Conservation (phyloP, 352 stramenopile species). For the Pythium dissimile region DNA sequence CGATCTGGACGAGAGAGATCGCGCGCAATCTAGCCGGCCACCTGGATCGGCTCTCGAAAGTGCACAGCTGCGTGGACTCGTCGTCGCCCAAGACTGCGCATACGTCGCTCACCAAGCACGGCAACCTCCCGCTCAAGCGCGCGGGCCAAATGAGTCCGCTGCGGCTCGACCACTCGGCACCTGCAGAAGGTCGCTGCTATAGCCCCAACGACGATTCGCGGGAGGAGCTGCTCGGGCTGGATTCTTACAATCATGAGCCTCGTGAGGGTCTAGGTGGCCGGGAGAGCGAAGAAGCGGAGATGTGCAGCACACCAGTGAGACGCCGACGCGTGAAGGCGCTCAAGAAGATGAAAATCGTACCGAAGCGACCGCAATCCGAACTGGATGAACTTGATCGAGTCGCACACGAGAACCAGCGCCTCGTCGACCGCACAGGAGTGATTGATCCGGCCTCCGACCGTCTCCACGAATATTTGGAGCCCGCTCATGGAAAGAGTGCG, state of each 20-base stretch:
- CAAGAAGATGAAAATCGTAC: constrained; percentile 15
- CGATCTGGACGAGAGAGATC: constrained; percentile 73
- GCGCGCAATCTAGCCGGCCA: constrained; percentile 66
- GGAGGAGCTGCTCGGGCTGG: not conserved
- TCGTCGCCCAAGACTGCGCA: constrained; percentile 52
- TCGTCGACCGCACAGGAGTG: not conserved
- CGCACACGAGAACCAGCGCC: constrained; percentile 26
- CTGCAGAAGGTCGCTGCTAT: not conserved
- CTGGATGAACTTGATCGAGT: constrained; percentile 16
- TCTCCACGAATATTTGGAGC: not conserved
- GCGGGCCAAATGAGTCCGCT: constrained; percentile 39
- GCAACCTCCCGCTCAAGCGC: constrained; percentile 27
- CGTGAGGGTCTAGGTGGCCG: not conserved
- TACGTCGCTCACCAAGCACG: constrained; percentile 47
- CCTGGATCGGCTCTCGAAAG: constrained; percentile 63
- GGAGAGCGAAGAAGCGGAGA: not conserved
- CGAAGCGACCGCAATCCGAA: constrained; percentile 23
- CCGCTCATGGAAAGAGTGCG: constrained; percentile 13
- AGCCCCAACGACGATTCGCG: not conserved
- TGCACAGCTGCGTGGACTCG: constrained; percentile 70
- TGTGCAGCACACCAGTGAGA: not conserved
- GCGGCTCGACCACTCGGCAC: constrained; percentile 27
- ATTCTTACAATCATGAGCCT: not conserved
- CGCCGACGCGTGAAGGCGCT: not conserved
- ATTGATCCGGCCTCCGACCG: not conserved